Conservation (phyloP, 1,284 basidiomycete genomes). For the Naganishia liquefaciens region DNA sequence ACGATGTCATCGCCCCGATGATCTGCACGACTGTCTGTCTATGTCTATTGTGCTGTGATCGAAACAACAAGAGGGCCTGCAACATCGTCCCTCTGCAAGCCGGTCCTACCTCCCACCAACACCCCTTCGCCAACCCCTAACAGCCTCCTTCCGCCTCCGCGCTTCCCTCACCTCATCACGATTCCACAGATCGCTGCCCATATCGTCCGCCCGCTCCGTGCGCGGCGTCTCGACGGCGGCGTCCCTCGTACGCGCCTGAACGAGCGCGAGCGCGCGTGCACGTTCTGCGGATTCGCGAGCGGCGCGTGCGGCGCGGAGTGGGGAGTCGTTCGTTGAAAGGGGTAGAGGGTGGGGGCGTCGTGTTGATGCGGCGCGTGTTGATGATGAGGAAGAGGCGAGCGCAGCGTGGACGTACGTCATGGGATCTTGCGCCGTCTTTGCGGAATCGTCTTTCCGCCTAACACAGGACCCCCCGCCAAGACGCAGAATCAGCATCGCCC, state of each 20-base stretch:
- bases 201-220: not conserved
- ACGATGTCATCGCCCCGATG: too few relatives aligned
- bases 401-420: conserved; percentile 43
- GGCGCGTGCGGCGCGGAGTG: conserved; percentile 36
- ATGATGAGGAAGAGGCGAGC: conserved; percentile 22
- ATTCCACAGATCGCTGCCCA: conserved; percentile 28
- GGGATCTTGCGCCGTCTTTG: conserved; percentile 48
- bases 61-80: too few relatives aligned
- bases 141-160: conserved; percentile 28
- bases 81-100: too few relatives aligned
- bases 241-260: conserved; percentile 37
- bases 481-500: too few relatives aligned
- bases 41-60: too few relatives aligned
- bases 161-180: conserved; percentile 31
- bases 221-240: not conserved
- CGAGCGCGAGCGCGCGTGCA: conserved; percentile 49
- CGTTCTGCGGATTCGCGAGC: conserved; percentile 45
- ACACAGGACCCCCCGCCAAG: too few relatives aligned
- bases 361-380: conserved; percentile 3
- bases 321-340: conserved; percentile 22
- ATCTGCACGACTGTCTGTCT: too few relatives aligned
- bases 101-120: not conserved
- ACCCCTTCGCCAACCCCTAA: conserved; percentile 22
- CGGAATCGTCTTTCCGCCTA: conserved; percentile 49
- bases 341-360: not conserved